Evolutionary conservation across 495 filamentous ascomycete species (phyloP), one percentile per base, ranked within the genome.

Genomic region (Annulohypoxylon moriforme): DNA sequence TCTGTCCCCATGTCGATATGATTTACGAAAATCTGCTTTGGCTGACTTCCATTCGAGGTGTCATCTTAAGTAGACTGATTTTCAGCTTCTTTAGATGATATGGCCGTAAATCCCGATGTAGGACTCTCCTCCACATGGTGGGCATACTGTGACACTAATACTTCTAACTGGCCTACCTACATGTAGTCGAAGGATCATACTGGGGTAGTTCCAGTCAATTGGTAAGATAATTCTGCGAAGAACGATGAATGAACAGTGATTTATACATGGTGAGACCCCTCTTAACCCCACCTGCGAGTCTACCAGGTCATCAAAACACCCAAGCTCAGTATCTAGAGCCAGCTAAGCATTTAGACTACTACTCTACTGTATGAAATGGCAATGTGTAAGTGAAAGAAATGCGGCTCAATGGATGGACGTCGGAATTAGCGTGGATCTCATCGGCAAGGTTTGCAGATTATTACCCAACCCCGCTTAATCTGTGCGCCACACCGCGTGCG

Each of bases 361-460:
- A 20, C 47, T 27, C 24, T 3, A 50, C 22, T 50, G 11, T 25
- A 22, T 50, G 47, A 42, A 16, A 16, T 5, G 33, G 10, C 1
- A 8, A 11, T 9, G 33, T 36, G 33, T 42, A 42, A 50, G 22
- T 49, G 22, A 14, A 24, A 13, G 29, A 42, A 22, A 55, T 64
- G 68, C 42, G 68, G 68, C 68, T 70, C 68, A 31, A 31, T 40
- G 7, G 38, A 31, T 36, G 44, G 68, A 65, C 46, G 68, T 70
- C 60, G 42, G 16, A 70, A 56, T 60, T 70, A 60, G 56, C 55
- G 44, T 38, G 22, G 25, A 33, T 29, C 29, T 61, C 61, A 52
- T 53, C 29, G 2, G 2, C 24, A 3, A 8, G 38, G 18, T 18
- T 55, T 55, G 50, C 25, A 16, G 27, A 14, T 55, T 20, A 49